Conservation (phyloP, 139 green algal genomes). For the Closterium sp. region DNA sequence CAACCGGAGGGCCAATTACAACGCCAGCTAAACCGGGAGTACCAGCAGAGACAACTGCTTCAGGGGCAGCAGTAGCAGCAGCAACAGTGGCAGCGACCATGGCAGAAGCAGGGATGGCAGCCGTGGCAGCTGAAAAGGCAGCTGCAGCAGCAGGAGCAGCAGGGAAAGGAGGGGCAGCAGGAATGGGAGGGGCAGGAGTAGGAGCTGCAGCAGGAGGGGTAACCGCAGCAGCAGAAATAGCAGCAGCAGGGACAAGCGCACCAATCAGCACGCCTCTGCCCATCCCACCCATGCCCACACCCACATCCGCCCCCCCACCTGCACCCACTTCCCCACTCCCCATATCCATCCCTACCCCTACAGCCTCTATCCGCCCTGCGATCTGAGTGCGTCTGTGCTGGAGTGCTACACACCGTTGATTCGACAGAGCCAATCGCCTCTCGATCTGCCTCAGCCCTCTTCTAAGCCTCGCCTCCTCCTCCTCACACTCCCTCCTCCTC, state of each 20-base stretch:
- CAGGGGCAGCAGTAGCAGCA: too few species aligned
- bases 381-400: neutral
- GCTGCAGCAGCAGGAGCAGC: neutral
- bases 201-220: neutral
- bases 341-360: neutral
- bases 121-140: neutral
- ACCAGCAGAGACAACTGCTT: too few species aligned
- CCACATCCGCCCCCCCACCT: neutral
- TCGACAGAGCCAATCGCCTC: neutral
- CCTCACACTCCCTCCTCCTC: neutral
- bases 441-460: neutral
- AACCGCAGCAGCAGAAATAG: neutral
- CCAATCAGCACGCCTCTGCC: neutral
- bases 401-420: neutral
- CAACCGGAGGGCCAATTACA: too few species aligned
- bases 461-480: neutral
- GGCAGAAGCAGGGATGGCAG: too few species aligned
- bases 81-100: too few species aligned
- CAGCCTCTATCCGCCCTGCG: neutral
- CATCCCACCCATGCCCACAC: neutral
- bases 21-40: too few species aligned
- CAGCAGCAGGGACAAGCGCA: neutral
- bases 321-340: neutral
- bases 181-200: neutral
- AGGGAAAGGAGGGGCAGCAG: neutral